These are phyloP conservation scores for Phialocephala sp. DNA, from an alignment of 2,329 filamentous ascomycete species.

Conservation along the genomic window DNA sequence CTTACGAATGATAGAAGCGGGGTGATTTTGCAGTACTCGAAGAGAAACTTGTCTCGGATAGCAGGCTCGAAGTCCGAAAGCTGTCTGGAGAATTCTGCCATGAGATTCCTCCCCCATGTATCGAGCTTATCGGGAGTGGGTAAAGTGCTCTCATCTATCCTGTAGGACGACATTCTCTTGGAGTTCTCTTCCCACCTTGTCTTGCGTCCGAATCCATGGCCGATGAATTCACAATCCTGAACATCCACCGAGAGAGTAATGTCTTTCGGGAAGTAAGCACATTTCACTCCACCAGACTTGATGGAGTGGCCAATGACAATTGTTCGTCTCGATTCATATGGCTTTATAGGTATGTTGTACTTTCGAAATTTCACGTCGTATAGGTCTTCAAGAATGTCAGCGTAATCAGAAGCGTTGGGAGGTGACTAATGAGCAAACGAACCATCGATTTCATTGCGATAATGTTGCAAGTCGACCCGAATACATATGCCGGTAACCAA, in stretches of 20 bases:
- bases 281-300: background rate
- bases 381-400: background rate
- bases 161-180: background rate
- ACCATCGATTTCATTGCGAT: background rate
- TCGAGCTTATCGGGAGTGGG: background rate
- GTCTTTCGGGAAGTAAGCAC: background rate
- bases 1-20: background rate
- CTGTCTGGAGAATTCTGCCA: background rate
- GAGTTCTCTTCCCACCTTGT: background rate
- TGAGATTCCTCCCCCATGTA: background rate
- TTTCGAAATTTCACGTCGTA: background rate
- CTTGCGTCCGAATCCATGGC: background rate
- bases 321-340: background rate
- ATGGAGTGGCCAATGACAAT: background rate
- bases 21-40: background rate
- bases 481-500: background rate
- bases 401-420: no score
- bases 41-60: constrained; percentile 4
- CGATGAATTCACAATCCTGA: background rate
- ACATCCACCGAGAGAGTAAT: background rate
- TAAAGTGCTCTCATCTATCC: background rate
- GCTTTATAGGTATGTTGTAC: background rate
- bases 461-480: background rate
- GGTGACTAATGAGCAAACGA: background rate
- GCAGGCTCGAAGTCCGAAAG: background rate